Evolutionary conservation across 169 alveolate species (phyloP), one percentile per base, ranked within the genome.

Genomic region (Plasmodium yoelii): DNA sequence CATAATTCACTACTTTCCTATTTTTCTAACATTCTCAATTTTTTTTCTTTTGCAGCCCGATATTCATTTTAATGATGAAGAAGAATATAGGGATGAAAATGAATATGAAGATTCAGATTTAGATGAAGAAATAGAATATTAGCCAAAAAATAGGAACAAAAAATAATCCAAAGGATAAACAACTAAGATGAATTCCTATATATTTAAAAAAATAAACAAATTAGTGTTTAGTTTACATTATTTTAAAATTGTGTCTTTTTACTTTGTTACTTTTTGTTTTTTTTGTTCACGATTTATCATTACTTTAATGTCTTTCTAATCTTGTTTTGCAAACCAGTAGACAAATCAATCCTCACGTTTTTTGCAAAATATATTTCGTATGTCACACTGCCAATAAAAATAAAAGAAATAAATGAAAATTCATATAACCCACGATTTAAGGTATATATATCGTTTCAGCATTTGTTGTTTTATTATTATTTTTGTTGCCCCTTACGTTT

Each of bases 81-180:
- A 90, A 67, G 94, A 93, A 13, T 87, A 75, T 84, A 77, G 69
- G 59, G 92, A 90, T 12, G 94, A 94, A 67, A 91, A 92, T 63
- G 96, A 94, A 28, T 87, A 86, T 19, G 93, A 89, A 56, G 92
- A 92, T 73, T 89, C 95, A 19, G 96, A 94, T 53, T 44, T 94
- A 57, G 96, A 92, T 73, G 96, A 94, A 60, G 95, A 94, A 51
- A 87, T 94, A 59, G 94, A 94, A 63, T 94, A 94, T 77, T 94
- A 75, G 55, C 7, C 67, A 19, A 57, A 57, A 57, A 6, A 34
- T 4, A 34, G 5, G 42, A 34, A 34, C 42, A 34, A 34, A 34
- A 34, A 34, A 34, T 34, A 34, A 34, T 34, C 64, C 5, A 60
- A 75, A 61, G 64, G 47, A 57, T 59, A 74, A 74, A 74, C 12